Conservation (phyloP, 1,139 yeast species). For the Yamadazyma trypodendri region DNA sequence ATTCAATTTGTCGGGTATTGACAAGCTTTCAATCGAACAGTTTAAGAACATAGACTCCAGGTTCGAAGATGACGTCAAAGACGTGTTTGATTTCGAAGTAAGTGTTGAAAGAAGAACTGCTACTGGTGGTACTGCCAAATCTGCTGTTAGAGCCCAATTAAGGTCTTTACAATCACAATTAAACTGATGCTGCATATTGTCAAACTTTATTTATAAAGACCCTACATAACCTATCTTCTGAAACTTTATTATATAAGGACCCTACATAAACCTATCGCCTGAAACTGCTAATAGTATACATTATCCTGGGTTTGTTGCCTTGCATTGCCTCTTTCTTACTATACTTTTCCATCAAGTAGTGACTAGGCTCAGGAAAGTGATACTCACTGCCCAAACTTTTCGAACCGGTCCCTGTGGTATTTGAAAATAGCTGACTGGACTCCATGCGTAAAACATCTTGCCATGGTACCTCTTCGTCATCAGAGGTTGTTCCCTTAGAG, state of each 20-base stretch:
- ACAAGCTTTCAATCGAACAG: constrained; percentile 73
- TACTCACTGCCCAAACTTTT: not conserved
- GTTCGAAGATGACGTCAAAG: constrained; percentile 76
- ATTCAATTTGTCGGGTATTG: constrained; percentile 70
- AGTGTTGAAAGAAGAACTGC: constrained; percentile 97
- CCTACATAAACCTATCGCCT: no score
- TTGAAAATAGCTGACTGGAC: not conserved
- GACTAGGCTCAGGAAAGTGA: constrained; percentile 9
- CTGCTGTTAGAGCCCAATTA: constrained; percentile 81
- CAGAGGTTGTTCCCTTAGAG: not conserved
- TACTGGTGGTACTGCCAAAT: constrained; percentile 93
- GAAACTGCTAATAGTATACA: no score
- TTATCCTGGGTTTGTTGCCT: no score
- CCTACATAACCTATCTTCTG: not conserved
- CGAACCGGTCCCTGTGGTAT: not conserved
- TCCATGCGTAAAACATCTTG: not conserved
- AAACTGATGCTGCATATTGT: not conserved
- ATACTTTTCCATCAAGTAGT: constrained; percentile 6
- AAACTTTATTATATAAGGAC: not conserved
- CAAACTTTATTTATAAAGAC: not conserved
- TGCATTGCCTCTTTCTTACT: not conserved
- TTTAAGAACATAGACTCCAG: constrained; percentile 75
- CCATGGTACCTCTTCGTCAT: not conserved
- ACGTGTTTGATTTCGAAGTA: constrained; percentile 84
- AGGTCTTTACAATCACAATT: constrained; percentile 28